A percentile compares a stretch with the other conserved stretches of the same genome.
These are phyloP conservation scores for Nissolia schottii DNA, from an alignment of 306 rosid species.

Conservation along the genomic window DNA sequence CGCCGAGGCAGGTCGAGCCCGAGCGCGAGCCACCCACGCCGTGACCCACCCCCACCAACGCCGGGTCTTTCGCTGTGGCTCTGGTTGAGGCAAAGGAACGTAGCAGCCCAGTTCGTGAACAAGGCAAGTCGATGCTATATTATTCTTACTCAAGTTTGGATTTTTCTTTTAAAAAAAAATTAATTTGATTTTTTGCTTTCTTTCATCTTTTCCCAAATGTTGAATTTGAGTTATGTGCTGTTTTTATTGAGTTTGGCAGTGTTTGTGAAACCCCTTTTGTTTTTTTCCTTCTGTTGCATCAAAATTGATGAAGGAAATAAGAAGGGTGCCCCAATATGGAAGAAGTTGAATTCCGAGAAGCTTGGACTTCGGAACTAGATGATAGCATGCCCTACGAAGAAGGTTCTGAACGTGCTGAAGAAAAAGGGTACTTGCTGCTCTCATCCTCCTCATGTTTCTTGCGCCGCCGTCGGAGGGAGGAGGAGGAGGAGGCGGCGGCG, in stretches of 20 bases:
- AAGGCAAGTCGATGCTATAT: slow-evolving; percentile 34
- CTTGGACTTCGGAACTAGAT: slow-evolving; percentile 66
- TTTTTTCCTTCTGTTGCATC: background rate
- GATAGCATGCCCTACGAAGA: slow-evolving; percentile 59
- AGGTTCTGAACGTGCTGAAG: slow-evolving; percentile 66
- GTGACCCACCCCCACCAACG: too few relatives aligned
- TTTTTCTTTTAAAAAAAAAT: background rate
- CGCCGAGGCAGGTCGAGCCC: too few relatives aligned
- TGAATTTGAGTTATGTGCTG: background rate
- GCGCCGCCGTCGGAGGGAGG: too few relatives aligned
- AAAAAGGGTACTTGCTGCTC: slow-evolving; percentile 44
- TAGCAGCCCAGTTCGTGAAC: slow-evolving; percentile 16
- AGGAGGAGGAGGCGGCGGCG: too few relatives aligned
- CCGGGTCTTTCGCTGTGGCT: too few relatives aligned
- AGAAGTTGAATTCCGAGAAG: slow-evolving; percentile 64
- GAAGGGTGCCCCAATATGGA: slow-evolving; percentile 43
- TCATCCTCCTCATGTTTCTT: background rate
- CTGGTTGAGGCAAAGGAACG: slow-evolving; percentile 38
- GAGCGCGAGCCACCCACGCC: too few relatives aligned
- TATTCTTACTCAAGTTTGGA: background rate
- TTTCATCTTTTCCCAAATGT: background rate
- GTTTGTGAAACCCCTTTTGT: background rate
- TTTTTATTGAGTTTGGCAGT: slow-evolving; percentile 13
- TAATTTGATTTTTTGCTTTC: background rate
- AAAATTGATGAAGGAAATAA: slow-evolving; percentile 31